phyloP scores from a whole-genome alignment of 2,329 filamentous ascomycete species.

The Curvularia eragrostidis region DNA sequence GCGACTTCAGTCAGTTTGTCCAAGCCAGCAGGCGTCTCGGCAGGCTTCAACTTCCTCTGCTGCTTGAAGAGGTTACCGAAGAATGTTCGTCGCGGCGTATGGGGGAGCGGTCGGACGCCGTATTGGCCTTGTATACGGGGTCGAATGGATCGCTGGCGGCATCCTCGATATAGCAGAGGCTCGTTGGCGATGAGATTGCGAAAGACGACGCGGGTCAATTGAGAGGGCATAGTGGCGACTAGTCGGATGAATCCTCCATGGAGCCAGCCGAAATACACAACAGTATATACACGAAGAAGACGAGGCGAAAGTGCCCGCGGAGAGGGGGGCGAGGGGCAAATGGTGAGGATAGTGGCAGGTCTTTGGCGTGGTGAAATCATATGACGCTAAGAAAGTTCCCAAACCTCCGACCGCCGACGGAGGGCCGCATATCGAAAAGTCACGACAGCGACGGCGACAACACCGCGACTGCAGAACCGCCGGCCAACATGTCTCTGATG shows the following conservation, averaged over 20 bases:
- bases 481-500: slow-evolving; percentile 32
- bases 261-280: slow-evolving; percentile 9
- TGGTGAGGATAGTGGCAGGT: slow-evolving; percentile 3
- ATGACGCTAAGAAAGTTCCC: slow-evolving; percentile 23
- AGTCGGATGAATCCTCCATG: slow-evolving; percentile 23
- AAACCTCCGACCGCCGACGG: slow-evolving; percentile 24
- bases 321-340: slow-evolving; percentile 2
- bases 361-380: slow-evolving; percentile 28
- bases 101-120: slow-evolving; percentile 27
- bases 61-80: slow-evolving; percentile 69
- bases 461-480: slow-evolving; percentile 1
- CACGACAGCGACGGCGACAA: slow-evolving; percentile 11
- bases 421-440: slow-evolving; percentile 25
- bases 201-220: slow-evolving; percentile 66
- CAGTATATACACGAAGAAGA: slow-evolving; percentile 22
- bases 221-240: slow-evolving; percentile 60
- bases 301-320: slow-evolving; percentile 22
- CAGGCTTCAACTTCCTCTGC: slow-evolving; percentile 64
- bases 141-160: slow-evolving; percentile 46
- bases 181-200: slow-evolving; percentile 63
- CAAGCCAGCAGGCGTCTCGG: slow-evolving; percentile 73
- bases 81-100: slow-evolving; percentile 62
- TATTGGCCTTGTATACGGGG: slow-evolving; percentile 28
- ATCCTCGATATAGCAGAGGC: slow-evolving; percentile 55
- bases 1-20: slow-evolving; percentile 73